These are phyloP conservation scores for Cicer cuneatum DNA, from an alignment of 306 rosid genomes.

Conservation along the genomic window DNA sequence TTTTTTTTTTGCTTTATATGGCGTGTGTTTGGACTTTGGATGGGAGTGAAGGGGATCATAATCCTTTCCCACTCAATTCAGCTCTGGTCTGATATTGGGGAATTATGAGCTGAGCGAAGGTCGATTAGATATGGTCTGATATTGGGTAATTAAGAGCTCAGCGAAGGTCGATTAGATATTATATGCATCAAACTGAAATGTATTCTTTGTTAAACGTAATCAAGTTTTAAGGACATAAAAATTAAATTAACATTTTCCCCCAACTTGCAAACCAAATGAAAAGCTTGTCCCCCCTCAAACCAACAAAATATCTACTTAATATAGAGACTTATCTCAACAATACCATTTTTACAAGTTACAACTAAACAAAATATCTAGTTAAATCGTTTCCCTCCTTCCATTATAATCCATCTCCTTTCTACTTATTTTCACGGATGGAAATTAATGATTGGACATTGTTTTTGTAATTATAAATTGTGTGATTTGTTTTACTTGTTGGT, in stretches of 20 bases:
- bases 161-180: background rate
- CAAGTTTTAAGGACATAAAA: too few species aligned
- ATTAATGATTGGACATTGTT: background rate
- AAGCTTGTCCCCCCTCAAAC: too few species aligned
- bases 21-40: background rate
- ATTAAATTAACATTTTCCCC: too few species aligned
- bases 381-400: background rate
- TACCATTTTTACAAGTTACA: background rate
- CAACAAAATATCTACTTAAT: too few species aligned
- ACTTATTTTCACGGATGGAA: background rate
- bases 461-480: background rate
- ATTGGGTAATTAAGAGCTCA: background rate
- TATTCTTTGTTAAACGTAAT: background rate
- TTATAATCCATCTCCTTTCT: background rate
- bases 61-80: background rate
- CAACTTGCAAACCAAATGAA: too few species aligned
- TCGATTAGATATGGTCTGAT: background rate
- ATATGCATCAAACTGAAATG: background rate
- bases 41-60: background rate
- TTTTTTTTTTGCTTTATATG: background rate
- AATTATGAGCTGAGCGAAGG: background rate
- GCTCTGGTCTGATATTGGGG: background rate
- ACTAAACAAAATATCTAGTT: background rate
- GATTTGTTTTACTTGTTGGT: background rate
- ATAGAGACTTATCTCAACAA: background rate